Base-by-base conservation (phyloP, 768 basidiomycete genomes). In the Multifurca ochricompacta region DNA sequence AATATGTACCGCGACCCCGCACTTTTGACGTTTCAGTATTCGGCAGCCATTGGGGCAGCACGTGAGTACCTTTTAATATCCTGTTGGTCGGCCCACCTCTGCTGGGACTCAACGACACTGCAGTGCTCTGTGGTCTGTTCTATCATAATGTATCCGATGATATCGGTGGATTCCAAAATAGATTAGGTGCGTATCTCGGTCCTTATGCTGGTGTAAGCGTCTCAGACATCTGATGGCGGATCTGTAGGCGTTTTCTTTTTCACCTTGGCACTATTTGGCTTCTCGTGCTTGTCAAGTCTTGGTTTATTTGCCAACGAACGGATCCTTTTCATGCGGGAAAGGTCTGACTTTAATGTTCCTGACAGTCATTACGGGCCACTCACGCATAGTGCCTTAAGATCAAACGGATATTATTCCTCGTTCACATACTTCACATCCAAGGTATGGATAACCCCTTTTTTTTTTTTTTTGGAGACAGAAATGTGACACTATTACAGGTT, bases 401-500 rank as follows among this genome's bases (percentile, higher is more conserved):
- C 93, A 2, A 99, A 99, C 62, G 96, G 96, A 11, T 99, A 99
- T 69, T 99, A 99, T 68, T 90, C 92, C 0, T 87, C 96, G 1
- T 85, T 94, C 65, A 94, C 93, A 8, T 99, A 98, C 74, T 98
- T 98, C 69, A 74, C 88, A 1, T 94, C 95, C 54, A 99, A 99
- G 78, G 89, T 78, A 52, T 21, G 67, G 54, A 4, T 9, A 5
- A 5, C 18, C 6, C n/a, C n/a, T n/a, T n/a, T 2, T 13, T n/a
- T 18, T 19, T 10, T 39, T 5, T 49, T 45, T 4, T 30, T n/a
- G 36, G n/a, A 2, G 6, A n/a, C n/a, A n/a, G n/a, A n/a, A n/a
- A n/a, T n/a, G 4, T 28, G 21, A 51, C 44, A 16, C n/a, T n/a
- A n/a, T n/a, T n/a, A n/a, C n/a, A 91, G 87, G 82, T 98, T 56